phyloP scores from a whole-genome alignment of 1,139 yeast genomes.

The Ogataea hybrid region DNA sequence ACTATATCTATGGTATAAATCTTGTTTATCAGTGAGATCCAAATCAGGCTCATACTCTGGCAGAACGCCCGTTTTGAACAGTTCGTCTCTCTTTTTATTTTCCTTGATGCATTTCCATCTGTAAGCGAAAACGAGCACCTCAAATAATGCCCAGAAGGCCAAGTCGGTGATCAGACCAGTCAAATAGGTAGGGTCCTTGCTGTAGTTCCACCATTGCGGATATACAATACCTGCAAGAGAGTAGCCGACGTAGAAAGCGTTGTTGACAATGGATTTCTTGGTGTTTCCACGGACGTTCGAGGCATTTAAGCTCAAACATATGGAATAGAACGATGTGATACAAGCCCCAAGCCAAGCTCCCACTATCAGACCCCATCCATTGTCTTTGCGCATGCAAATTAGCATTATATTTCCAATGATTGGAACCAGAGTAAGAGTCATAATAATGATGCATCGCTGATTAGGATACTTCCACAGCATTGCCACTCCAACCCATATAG shows the following conservation, averaged over 20 bases:
- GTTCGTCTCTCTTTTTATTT: slow-evolving; percentile 17
- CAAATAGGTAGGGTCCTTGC: slow-evolving; percentile 21
- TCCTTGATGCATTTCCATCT: slow-evolving; percentile 14
- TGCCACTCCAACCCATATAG: slow-evolving; percentile 30
- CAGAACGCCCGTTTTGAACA: slow-evolving; percentile 33
- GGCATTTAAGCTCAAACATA: slow-evolving; percentile 48
- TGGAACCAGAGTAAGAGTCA: slow-evolving; percentile 24
- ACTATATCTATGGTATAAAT: slow-evolving; percentile 27
- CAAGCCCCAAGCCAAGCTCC: slow-evolving; percentile 36
- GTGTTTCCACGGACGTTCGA: slow-evolving; percentile 60
- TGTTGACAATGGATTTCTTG: slow-evolving; percentile 59
- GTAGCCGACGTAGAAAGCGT: slow-evolving; percentile 58
- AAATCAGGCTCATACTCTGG: slow-evolving; percentile 18
- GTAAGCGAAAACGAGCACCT: slow-evolving; percentile 16
- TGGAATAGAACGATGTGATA: slow-evolving; percentile 45
- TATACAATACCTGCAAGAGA: slow-evolving; percentile 70
- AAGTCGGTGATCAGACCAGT: slow-evolving; percentile 27
- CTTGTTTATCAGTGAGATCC: slow-evolving; percentile 30
- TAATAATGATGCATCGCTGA: slow-evolving; percentile 14
- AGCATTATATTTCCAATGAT: slow-evolving; percentile 33
- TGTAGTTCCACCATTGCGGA: slow-evolving; percentile 56
- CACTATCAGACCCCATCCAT: slow-evolving; percentile 7
- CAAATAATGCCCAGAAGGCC: slow-evolving; percentile 24
- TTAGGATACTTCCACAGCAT: slow-evolving; percentile 14
- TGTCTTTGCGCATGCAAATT: slow-evolving; percentile 41